Percentiles rank a stretch among this genome's conserved stretches.
phyloP scores from a whole-genome alignment of 768 basidiomycete species.

The Tephrocybe sp. region DNA sequence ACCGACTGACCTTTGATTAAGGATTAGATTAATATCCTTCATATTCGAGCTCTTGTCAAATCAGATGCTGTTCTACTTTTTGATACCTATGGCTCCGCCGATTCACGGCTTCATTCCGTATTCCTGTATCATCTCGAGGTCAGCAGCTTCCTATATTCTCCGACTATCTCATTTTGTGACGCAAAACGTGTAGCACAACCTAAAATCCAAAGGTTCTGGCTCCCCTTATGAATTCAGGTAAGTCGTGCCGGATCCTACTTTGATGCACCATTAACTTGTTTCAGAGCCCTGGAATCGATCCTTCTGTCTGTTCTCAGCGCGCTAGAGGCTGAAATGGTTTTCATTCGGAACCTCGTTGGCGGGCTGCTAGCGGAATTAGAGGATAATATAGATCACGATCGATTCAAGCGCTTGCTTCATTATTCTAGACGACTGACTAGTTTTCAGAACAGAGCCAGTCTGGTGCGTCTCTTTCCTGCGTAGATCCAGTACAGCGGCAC shows the following conservation, averaged over 20 bases:
- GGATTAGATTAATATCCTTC: conserved; percentile 83
- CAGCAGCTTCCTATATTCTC: conserved; percentile 16
- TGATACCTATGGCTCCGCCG: conserved; percentile 86
- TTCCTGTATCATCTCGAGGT: conserved; percentile 90
- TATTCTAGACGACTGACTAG: conserved; percentile 86
- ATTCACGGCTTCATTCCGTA: conserved; percentile 83
- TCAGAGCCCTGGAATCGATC: conserved; percentile 89
- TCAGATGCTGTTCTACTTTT: conserved; percentile 90
- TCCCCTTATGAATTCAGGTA: conserved; percentile 90
- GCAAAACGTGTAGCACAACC: conserved; percentile 62
- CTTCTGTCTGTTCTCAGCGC: conserved; percentile 90
- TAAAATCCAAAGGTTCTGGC: conserved; percentile 67
- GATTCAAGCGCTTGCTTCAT: conserved; percentile 88
- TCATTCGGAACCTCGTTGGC: conserved; percentile 87
- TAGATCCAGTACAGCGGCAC: not conserved
- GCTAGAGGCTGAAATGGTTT: conserved; percentile 94
- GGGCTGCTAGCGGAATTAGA: conserved; percentile 91
- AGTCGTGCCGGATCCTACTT: conserved; percentile 10
- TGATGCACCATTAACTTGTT: conserved; percentile 17
- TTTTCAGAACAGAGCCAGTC: conserved; percentile 88
- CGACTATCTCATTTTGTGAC: conserved; percentile 1
- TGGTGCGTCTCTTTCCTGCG: conserved; percentile 46
- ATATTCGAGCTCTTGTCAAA: conserved; percentile 93
- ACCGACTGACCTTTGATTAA: not conserved
- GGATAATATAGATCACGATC: conserved; percentile 93